Percentiles rank a stretch among this genome's conserved stretches.
These are phyloP conservation scores for Diaporthe ilicicola DNA, from an alignment of 2,329 filamentous ascomycete genomes.

Conservation along the genomic window DNA sequence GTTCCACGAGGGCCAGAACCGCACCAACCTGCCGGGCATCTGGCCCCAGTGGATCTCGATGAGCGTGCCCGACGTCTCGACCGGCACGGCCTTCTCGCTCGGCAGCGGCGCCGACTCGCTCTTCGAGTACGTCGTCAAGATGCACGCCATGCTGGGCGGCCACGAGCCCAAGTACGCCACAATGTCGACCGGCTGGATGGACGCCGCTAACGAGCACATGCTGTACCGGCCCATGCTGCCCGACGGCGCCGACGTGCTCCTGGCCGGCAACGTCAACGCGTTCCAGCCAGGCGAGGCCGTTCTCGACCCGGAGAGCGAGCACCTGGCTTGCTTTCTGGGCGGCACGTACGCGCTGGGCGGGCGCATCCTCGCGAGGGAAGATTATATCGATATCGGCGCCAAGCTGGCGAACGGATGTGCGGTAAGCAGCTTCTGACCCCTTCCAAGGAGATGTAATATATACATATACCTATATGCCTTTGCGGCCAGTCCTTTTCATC, in stretches of 20 bases:
- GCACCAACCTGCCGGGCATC: slow-evolving; percentile 74
- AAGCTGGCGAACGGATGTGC: slow-evolving; percentile 69
- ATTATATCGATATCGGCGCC: slow-evolving; percentile 63
- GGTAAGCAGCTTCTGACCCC: no score
- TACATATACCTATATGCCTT: no score
- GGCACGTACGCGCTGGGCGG: slow-evolving; percentile 76
- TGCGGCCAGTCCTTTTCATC: no score
- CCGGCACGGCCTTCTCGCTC: slow-evolving; percentile 44
- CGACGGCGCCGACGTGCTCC: slow-evolving; percentile 64
- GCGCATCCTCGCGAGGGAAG: slow-evolving; percentile 62
- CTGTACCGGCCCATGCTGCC: slow-evolving; percentile 72
- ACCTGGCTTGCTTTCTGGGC: slow-evolving; percentile 75
- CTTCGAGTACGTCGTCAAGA: slow-evolving; percentile 62
- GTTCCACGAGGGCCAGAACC: slow-evolving; percentile 70
- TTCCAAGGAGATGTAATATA: no score
- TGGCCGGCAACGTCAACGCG: slow-evolving; percentile 57
- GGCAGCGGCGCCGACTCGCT: slow-evolving; percentile 50
- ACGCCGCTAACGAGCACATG: slow-evolving; percentile 65
- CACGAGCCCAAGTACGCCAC: slow-evolving; percentile 62
- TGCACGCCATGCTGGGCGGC: slow-evolving; percentile 65
- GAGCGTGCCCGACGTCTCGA: slow-evolving; percentile 55
- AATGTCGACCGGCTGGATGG: slow-evolving; percentile 70
- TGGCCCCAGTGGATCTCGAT: slow-evolving; percentile 74
- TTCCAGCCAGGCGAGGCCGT: slow-evolving; percentile 40
- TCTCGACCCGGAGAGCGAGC: slow-evolving; percentile 53